phyloP scores from a whole-genome alignment of 2,329 filamentous ascomycete species.

The Amauroascus niger region DNA sequence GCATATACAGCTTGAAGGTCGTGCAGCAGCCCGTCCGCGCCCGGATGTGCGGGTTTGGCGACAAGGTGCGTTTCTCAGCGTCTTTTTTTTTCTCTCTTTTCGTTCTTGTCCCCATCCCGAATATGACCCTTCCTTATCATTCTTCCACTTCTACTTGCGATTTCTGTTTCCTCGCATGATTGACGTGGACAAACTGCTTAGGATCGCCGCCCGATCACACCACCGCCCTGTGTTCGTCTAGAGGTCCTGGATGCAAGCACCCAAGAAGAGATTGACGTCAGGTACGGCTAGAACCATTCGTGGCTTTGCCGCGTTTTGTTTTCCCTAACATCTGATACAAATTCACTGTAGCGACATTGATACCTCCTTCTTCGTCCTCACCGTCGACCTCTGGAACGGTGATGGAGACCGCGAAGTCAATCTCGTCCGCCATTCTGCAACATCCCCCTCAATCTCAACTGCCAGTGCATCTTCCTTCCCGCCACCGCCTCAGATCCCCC shows the following conservation, averaged over 20 bases:
- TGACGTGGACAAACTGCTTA: too few species aligned
- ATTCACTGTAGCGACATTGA: slow-evolving; percentile 57
- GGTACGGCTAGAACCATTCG: slow-evolving; percentile 46
- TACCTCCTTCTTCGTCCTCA: slow-evolving; percentile 57
- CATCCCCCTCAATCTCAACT: slow-evolving; percentile 68
- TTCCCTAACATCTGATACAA: too few species aligned
- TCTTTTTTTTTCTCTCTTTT: too few species aligned
- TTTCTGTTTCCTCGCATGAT: too few species aligned
- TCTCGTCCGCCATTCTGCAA: slow-evolving; percentile 55
- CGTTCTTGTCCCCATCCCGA: not conserved
- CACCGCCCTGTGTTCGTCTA: slow-evolving; percentile 81
- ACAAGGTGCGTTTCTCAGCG: slow-evolving; percentile 57
- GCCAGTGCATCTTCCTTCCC: slow-evolving; percentile 71
- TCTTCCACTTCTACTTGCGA: not conserved
- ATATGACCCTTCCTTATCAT: too few species aligned
- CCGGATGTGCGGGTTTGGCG: slow-evolving; percentile 97
- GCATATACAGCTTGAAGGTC: slow-evolving; percentile 57
- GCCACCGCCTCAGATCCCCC: slow-evolving; percentile 32
- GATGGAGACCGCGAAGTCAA: slow-evolving; percentile 56
- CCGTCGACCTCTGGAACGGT: slow-evolving; percentile 59
- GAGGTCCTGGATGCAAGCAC: slow-evolving; percentile 65
- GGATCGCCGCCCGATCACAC: slow-evolving; percentile 92
- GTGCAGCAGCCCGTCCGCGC: slow-evolving; percentile 86
- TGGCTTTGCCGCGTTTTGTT: too few species aligned
- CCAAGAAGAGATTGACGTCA: slow-evolving; percentile 72